Evolutionary conservation across 192 early-diverging fungal species (phyloP).

Genomic region (Funneliformis geosporum): DNA sequence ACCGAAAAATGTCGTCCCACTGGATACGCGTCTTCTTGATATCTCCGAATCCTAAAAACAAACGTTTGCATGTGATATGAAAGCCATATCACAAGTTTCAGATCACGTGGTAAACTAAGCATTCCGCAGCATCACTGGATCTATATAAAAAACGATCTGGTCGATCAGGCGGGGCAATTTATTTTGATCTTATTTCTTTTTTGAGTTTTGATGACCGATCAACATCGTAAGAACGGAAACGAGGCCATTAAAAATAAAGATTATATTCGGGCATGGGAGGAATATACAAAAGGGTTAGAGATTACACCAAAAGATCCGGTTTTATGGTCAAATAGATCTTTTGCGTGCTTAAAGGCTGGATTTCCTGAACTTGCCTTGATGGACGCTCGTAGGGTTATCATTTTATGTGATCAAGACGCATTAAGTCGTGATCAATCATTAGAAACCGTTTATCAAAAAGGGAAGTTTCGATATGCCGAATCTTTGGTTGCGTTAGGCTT

Average conservation of each 20-base stretch:
- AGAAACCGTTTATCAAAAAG: not conserved
- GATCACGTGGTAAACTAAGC: no score
- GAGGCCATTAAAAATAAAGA: not conserved
- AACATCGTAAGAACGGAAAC: not conserved
- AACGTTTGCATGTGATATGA: no score
- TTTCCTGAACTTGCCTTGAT: slow-evolving; percentile 21
- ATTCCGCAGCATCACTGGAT: no score
- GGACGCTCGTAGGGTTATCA: slow-evolving; percentile 13
- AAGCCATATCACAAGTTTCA: no score
- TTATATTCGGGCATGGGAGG: slow-evolving; percentile 3
- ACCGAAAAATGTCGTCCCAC: no score
- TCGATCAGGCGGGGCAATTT: not conserved
- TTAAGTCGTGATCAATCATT: not conserved
- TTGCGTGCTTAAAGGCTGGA: slow-evolving; percentile 14
- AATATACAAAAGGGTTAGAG: slow-evolving; percentile 16
- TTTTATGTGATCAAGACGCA: slow-evolving; percentile 10
- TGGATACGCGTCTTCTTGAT: no score
- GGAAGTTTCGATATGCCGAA: slow-evolving; percentile 19
- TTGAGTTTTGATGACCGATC: not conserved
- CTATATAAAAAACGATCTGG: no score
- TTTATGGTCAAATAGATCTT: slow-evolving; percentile 21
- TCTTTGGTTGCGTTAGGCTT: slow-evolving; percentile 19
- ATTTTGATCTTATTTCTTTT: no score
- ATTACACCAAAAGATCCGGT: slow-evolving; percentile 5
- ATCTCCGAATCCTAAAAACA: no score